These are phyloP conservation scores for Mycena amicta DNA, from an alignment of 768 basidiomycete species.

Conservation along the genomic window DNA sequence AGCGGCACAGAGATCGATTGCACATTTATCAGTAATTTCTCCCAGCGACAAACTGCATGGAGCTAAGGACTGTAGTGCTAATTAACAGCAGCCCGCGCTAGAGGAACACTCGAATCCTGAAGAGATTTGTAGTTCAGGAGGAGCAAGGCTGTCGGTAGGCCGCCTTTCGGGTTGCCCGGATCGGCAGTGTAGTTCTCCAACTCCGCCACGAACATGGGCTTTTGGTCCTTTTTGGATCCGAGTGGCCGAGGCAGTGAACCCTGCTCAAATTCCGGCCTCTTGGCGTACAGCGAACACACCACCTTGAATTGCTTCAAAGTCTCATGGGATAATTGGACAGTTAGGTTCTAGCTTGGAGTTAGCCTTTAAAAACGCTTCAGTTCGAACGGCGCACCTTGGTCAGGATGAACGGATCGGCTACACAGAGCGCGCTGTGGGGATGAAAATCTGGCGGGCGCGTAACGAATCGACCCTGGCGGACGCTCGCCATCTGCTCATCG, in stretches of 20 bases:
- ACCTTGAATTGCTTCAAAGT: conserved; percentile 3
- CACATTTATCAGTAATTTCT: not conserved
- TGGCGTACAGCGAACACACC: conserved; percentile 2
- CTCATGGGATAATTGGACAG: conserved; percentile 1
- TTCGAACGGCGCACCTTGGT: conserved; percentile 34
- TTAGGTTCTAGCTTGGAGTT: conserved; percentile 19
- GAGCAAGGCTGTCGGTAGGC: not conserved
- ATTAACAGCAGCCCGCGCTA: too few relatives aligned
- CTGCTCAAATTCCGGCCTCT: not conserved
- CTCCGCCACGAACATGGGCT: not conserved
- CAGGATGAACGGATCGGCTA: conserved; percentile 45
- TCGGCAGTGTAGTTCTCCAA: not conserved
- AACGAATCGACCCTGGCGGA: conserved; percentile 45
- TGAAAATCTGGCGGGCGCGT: conserved; percentile 15
- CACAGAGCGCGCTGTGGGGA: conserved; percentile 21
- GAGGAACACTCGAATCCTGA: too few relatives aligned
- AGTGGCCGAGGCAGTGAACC: not conserved
- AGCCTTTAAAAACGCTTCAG: not conserved
- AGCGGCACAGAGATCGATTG: not conserved
- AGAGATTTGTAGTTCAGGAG: not conserved
- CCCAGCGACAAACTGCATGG: not conserved
- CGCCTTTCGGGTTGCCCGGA: not conserved
- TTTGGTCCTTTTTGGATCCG: not conserved
- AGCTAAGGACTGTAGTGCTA: not conserved
- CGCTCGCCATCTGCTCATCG: conserved; percentile 31